These are phyloP conservation scores for Ascochyta viciae-villosae DNA, from an alignment of 2,329 filamentous ascomycete genomes.

Conservation along the genomic window DNA sequence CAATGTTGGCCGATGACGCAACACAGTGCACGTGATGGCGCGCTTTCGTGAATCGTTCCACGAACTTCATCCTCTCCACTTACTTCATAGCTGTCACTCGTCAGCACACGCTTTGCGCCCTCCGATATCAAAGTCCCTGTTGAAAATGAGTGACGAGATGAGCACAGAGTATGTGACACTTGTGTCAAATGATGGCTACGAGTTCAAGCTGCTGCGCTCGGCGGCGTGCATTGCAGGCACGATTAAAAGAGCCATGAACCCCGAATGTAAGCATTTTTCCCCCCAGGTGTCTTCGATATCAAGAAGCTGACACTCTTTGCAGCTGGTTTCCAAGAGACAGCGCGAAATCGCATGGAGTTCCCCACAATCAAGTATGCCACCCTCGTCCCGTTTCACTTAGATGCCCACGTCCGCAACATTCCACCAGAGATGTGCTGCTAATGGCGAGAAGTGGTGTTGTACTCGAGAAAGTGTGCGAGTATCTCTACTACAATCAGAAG, in stretches of 20 bases:
- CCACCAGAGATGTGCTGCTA: background rate
- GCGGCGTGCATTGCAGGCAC: slow-evolving; percentile 73
- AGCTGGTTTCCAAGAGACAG: slow-evolving; percentile 72
- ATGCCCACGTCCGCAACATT: background rate
- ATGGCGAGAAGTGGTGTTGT: slow-evolving; percentile 66
- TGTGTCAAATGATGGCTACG: slow-evolving; percentile 76
- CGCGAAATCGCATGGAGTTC: slow-evolving; percentile 69
- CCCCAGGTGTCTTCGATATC: background rate
- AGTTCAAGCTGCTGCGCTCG: slow-evolving; percentile 77
- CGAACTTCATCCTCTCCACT: background rate
- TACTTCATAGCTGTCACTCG: background rate
- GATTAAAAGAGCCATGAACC: slow-evolving; percentile 78
- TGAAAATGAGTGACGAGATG: slow-evolving; percentile 31
- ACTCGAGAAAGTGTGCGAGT: slow-evolving; percentile 82
- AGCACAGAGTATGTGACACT: slow-evolving; percentile 76
- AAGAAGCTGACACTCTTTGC: slow-evolving; percentile 5
- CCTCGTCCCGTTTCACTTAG: background rate
- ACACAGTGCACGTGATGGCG: slow-evolving; percentile 1
- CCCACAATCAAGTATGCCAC: slow-evolving; percentile 73
- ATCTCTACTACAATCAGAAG: slow-evolving; percentile 83
- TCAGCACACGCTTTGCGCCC: background rate
- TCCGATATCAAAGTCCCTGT: background rate
- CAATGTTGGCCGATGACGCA: slow-evolving; percentile 6
- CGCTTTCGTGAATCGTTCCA: background rate
- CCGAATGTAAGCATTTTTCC: slow-evolving; percentile 68